Evolutionary conservation across 2,329 filamentous ascomycete species (phyloP).

Genomic region (Exophiala sp.): DNA sequence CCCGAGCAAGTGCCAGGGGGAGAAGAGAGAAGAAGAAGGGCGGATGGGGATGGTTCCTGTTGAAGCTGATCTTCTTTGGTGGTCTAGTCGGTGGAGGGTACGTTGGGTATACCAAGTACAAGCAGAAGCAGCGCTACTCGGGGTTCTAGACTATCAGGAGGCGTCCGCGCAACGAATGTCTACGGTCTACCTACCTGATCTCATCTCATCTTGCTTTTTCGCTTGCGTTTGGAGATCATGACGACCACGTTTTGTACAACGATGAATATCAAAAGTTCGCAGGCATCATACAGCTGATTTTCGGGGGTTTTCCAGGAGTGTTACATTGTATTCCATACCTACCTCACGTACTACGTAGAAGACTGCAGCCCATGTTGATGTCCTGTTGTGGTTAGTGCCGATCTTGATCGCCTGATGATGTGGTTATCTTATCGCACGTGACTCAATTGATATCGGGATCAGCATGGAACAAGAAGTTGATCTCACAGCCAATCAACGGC

Average conservation of each 20-base stretch:
- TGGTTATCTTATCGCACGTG: conserved; percentile 9
- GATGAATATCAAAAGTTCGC: neutral
- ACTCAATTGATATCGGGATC: neutral
- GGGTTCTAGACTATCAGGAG: conserved; percentile 23
- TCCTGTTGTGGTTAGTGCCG: too few species aligned
- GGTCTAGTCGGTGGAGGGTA: conserved; percentile 67
- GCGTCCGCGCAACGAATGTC: neutral
- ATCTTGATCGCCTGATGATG: too few species aligned
- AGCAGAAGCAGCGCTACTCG: conserved; percentile 50
- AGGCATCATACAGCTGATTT: too few species aligned
- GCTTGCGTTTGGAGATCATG: too few species aligned
- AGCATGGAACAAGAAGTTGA: conserved; percentile 2
- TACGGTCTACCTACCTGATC: neutral
- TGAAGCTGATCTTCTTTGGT: conserved; percentile 76
- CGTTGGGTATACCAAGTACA: conserved; percentile 77
- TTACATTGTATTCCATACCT: too few species aligned
- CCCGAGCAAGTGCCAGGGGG: conserved; percentile 28
- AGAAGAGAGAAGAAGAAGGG: conserved; percentile 29
- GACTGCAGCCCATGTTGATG: too few species aligned
- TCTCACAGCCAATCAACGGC: conserved; percentile 23
- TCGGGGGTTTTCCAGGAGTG: too few species aligned
- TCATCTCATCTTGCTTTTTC: too few species aligned
- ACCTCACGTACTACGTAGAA: too few species aligned
- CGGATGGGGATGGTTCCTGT: conserved; percentile 65
- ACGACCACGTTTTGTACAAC: conserved; percentile 4